phyloP scores from a whole-genome alignment of 768 basidiomycete genomes.

The Podaxis carcinomalis region DNA sequence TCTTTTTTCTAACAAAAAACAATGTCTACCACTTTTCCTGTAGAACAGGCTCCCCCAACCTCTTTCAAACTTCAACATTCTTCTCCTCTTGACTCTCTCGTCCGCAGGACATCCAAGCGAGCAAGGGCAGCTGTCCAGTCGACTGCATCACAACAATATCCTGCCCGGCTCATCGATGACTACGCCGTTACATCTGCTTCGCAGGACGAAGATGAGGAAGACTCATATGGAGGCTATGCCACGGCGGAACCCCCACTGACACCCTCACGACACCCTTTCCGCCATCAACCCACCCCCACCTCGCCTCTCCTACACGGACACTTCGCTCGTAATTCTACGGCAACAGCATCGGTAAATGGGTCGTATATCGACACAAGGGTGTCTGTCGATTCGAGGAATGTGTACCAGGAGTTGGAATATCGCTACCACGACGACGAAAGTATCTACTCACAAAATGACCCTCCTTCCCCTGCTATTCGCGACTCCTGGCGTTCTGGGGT shows the following conservation, averaged over 20 bases:
- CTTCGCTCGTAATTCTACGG: conserved; percentile 38
- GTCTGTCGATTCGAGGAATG: conserved; percentile 20
- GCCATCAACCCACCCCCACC: conserved; percentile 20
- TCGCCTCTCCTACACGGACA: conserved; percentile 47
- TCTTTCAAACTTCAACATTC: conserved; percentile 29
- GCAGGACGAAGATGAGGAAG: conserved; percentile 3
- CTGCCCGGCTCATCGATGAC: conserved; percentile 1
- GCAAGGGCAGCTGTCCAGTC: conserved; percentile 16
- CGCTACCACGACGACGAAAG: conserved; percentile 36
- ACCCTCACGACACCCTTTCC: conserved; percentile 4
- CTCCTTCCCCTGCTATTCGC: conserved; percentile 26
- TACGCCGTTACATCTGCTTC: conserved; percentile 10
- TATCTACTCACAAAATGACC: conserved; percentile 32
- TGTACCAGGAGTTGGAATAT: conserved; percentile 27
- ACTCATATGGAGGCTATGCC: neutral
- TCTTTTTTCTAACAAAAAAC: neutral
- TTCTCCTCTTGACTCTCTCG: conserved; percentile 60
- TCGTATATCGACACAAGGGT: conserved; percentile 8
- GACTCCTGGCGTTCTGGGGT: conserved; percentile 36
- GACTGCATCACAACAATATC: conserved; percentile 12
- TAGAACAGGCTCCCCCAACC: conserved; percentile 9
- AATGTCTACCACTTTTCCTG: conserved; percentile 4
- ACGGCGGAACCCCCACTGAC: conserved; percentile 10
- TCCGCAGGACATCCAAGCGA: conserved; percentile 46
- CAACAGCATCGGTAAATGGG: conserved; percentile 30